Percentiles rank a stretch among this genome's conserved stretches.
phyloP scores from a whole-genome alignment of 306 rosid genomes.

The Alnus glutinosa region DNA sequence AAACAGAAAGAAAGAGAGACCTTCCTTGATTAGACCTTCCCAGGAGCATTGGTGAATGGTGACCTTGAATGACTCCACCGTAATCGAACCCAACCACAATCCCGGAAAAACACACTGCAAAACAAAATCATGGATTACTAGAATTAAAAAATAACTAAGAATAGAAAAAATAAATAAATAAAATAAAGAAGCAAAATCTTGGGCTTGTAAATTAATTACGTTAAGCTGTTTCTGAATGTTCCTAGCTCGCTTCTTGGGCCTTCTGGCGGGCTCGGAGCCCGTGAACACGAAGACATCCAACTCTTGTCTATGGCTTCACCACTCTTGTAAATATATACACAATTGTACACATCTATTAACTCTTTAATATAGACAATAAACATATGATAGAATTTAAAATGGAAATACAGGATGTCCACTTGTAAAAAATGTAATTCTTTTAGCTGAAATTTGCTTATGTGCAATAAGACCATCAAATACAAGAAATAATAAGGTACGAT shows the following conservation, averaged over 20 bases:
- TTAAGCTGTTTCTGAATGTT: constrained; percentile 33
- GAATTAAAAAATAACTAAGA: neutral
- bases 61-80: constrained; percentile 27
- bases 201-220: constrained; percentile 27
- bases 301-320: too few relatives aligned
- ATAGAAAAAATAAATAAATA: neutral
- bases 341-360: too few relatives aligned
- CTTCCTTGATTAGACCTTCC: constrained; percentile 27
- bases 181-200: neutral
- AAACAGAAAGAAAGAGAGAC: constrained; percentile 6
- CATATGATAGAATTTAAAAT: too few relatives aligned
- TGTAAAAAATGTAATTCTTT: too few relatives aligned
- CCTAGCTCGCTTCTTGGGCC: constrained; percentile 30
- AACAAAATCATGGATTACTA: too few relatives aligned
- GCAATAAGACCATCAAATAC: too few relatives aligned
- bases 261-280: constrained; percentile 31
- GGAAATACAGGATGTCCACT: too few relatives aligned
- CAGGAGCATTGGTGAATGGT: constrained; percentile 31
- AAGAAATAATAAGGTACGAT: too few relatives aligned
- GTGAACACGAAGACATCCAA: constrained; percentile 35
- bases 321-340: too few relatives aligned
- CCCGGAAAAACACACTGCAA: constrained; percentile 39
- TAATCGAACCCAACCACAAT: constrained; percentile 9
- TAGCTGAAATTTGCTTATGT: too few relatives aligned
- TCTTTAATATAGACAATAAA: too few relatives aligned